Base-by-base conservation (phyloP, 257 asterid species). In the Lantana camara region DNA sequence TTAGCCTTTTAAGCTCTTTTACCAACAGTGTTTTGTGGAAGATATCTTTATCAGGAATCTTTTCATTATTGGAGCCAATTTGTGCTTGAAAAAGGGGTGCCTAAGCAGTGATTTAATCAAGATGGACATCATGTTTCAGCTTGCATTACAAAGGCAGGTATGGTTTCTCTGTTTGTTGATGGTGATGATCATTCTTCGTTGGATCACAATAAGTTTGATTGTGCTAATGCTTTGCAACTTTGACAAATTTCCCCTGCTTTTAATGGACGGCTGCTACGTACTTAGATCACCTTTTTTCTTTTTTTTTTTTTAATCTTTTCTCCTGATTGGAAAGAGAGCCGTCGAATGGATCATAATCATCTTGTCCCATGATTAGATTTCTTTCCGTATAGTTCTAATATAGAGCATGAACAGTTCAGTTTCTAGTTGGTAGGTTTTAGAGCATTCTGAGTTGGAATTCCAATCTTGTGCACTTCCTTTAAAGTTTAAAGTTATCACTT, bases 381-480 rank as follows among this genome's bases (percentile, higher is more conserved):
- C 17, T 1, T 23, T 4, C 10, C 15, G 2, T 23, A 60, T 34
- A 57, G 32, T 61, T 44, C 42, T 22, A 41, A 40, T 3, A 9
- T 13, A 44, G 62, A 58, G 32, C 41, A 40, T 57, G 45, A 35
- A n/a, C 45, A 38, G 42, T 65, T 47, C 19, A 29, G 6, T 45
- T 24, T 27, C 57, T 51, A 4, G 45, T 60, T 60, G 58, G 34
- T 44, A 56, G 47, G 22, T 60, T 57, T 35, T 47, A 37, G 62
- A 64, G 69, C 69, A 50, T 63, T 78, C 60, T 70, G 80, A 70
- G 77, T 67, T 70, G 83, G 76, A 77, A 24, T 48, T 52, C 82
- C 76, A 69, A 47, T 53, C 49, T 51, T 44, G 7, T 21, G 29
- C 22, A 34, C 68, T 35, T 49, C 63, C 30, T 35, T 8, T 24